These are phyloP conservation scores for Zostera marina DNA, from an alignment of 116 monocot species.

Conservation along the genomic window DNA sequence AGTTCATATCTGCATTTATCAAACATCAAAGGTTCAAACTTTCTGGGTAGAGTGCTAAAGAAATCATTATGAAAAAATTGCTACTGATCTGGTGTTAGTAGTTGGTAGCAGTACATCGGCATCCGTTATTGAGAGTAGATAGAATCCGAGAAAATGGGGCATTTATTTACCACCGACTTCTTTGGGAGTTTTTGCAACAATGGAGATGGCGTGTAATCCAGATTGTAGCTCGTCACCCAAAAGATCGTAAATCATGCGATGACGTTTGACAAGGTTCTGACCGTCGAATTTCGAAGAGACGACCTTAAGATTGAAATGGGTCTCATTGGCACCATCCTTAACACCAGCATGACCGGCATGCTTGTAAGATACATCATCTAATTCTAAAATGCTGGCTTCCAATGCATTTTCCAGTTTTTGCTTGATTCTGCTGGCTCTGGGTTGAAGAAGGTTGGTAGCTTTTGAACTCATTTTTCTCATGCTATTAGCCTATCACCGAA, in stretches of 20 bases:
- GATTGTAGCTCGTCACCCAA: conserved; percentile 64
- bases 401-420: conserved; percentile 58
- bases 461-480: conserved; percentile 4
- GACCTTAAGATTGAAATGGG: conserved; percentile 79
- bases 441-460: conserved; percentile 4
- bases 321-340: conserved; percentile 37
- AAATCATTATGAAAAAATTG: neutral
- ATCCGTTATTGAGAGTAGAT: too few relatives aligned
- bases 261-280: conserved; percentile 72
- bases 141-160: too few relatives aligned
- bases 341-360: conserved; percentile 88
- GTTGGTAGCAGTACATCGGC: too few relatives aligned
- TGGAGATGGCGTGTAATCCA: conserved; percentile 86
- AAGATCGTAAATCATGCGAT: conserved; percentile 77
- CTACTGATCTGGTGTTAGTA: neutral
- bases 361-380: conserved; percentile 77
- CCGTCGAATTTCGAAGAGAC: conserved; percentile 68
- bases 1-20: too few relatives aligned
- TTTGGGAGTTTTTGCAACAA: conserved; percentile 74
- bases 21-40: too few relatives aligned
- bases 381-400: conserved; percentile 55
- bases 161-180: conserved; percentile 20
- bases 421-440: conserved; percentile 73
- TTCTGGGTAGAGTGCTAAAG: too few relatives aligned
- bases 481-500: neutral